These are phyloP conservation scores for Thielaviopsis punctulata DNA, from an alignment of 2,329 filamentous ascomycete genomes.

Conservation along the genomic window DNA sequence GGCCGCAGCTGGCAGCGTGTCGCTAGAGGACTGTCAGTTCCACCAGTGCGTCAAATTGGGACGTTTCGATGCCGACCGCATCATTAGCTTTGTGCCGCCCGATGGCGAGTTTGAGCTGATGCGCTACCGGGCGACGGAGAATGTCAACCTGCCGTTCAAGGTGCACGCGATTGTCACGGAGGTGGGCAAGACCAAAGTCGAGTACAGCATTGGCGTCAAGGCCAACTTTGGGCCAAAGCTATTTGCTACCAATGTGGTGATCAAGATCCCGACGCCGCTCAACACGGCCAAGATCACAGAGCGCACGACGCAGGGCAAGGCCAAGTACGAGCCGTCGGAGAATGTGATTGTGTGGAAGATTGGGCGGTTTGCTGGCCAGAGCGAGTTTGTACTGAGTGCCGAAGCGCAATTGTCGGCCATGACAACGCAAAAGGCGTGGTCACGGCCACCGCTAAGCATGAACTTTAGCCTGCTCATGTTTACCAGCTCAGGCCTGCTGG, in stretches of 20 bases:
- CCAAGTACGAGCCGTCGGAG: conserved; percentile 94
- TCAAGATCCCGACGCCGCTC: conserved; percentile 85
- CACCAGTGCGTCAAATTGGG: conserved; percentile 97
- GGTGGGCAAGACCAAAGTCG: conserved; percentile 89
- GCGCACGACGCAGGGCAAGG: conserved; percentile 86
- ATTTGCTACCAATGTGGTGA: conserved; percentile 89
- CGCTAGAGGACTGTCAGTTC: conserved; percentile 94
- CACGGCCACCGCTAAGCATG: conserved; percentile 74
- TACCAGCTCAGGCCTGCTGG: conserved; percentile 79
- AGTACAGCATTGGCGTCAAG: conserved; percentile 95
- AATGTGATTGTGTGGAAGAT: conserved; percentile 99
- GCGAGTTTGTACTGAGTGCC: conserved; percentile 84
- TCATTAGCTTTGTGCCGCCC: conserved; percentile 91
- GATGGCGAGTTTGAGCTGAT: conserved; percentile 98
- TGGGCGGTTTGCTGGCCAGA: conserved; percentile 92
- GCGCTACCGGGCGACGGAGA: conserved; percentile 95
- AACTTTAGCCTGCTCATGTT: conserved; percentile 96
- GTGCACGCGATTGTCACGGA: conserved; percentile 98
- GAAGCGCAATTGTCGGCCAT: conserved; percentile 88
- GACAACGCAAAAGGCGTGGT: conserved; percentile 98
- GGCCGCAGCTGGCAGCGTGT: conserved; percentile 87
- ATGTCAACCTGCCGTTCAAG: conserved; percentile 97
- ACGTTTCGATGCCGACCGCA: conserved; percentile 90
- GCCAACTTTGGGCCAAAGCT: conserved; percentile 94
- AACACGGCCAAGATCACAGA: conserved; percentile 92